A percentile compares a stretch with the other conserved stretches of the same genome.
phyloP scores from a whole-genome alignment of 1,284 basidiomycete species.

The Trametes pubescens region DNA sequence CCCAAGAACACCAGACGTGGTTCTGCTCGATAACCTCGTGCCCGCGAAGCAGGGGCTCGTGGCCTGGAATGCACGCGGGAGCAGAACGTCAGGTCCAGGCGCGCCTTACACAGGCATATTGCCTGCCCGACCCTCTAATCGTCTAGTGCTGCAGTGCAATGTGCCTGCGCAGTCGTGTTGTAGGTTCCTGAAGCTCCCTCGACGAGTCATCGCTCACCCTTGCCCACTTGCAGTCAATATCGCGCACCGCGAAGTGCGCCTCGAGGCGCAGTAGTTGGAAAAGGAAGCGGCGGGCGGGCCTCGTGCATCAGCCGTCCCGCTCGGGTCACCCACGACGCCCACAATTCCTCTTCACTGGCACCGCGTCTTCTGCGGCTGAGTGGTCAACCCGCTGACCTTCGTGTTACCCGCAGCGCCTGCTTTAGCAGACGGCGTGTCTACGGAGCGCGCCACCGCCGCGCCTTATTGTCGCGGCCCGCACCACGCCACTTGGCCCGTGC shows the following conservation, averaged over 20 bases:
- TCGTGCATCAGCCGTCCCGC: slow-evolving; percentile 16
- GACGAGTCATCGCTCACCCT: neutral
- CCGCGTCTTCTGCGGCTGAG: neutral
- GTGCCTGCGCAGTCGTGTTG: no score
- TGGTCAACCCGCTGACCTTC: neutral
- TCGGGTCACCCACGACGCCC: slow-evolving; percentile 11
- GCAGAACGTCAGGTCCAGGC: neutral
- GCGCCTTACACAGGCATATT: slow-evolving; percentile 8
- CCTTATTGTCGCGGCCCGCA: slow-evolving; percentile 9
- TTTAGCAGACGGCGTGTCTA: neutral
- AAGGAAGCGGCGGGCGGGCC: slow-evolving; percentile 9
- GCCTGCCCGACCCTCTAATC: neutral
- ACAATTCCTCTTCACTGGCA: slow-evolving; percentile 18
- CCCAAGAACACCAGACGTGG: neutral
- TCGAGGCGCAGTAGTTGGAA: slow-evolving; percentile 2
- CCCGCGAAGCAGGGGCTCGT: neutral
- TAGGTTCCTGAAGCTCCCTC: neutral
- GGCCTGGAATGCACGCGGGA: neutral
- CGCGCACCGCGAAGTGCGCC: neutral
- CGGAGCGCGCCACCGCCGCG: neutral
- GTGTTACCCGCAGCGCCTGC: neutral
- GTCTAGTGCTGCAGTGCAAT: neutral
- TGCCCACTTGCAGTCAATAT: neutral
- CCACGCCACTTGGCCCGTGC: slow-evolving; percentile 7
- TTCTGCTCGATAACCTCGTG: slow-evolving; percentile 9